These are phyloP conservation scores for Circinella minor DNA, from an alignment of 371 early-diverging fungal genomes.

Conservation along the genomic window DNA sequence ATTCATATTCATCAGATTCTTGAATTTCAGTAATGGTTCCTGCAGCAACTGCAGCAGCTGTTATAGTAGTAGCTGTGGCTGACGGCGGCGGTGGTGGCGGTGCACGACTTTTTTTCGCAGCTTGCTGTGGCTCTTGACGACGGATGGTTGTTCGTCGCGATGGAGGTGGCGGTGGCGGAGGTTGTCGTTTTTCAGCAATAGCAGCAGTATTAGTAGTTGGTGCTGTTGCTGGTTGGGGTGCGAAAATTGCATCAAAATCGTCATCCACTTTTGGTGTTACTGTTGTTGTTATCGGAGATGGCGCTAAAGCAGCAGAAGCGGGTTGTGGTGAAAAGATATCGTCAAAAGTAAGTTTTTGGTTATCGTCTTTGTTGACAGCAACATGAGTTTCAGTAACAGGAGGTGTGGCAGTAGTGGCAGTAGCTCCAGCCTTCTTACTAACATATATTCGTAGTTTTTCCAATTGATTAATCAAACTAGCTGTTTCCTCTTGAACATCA, in stretches of 20 bases:
- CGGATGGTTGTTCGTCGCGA: slow-evolving; percentile 11
- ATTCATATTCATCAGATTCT: neutral
- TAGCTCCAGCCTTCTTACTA: slow-evolving; percentile 25
- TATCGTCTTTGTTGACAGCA: neutral
- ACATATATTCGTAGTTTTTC: slow-evolving; percentile 34
- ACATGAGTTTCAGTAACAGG: neutral
- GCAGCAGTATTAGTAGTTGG: no score
- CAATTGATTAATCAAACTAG: slow-evolving; percentile 22
- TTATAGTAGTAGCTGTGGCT: slow-evolving; percentile 7
- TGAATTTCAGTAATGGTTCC: neutral
- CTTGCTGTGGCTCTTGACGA: neutral
- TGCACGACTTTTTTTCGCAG: slow-evolving; percentile 28
- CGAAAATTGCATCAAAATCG: slow-evolving; percentile 53
- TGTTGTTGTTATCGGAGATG: neutral
- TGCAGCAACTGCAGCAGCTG: neutral
- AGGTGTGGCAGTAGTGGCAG: neutral
- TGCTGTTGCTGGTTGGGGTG: slow-evolving; percentile 19
- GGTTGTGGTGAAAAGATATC: slow-evolving; percentile 1
- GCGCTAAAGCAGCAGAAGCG: neutral
- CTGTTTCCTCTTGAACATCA: slow-evolving; percentile 47
- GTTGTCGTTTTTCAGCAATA: slow-evolving; percentile 15
- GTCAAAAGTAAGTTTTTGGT: slow-evolving; percentile 13
- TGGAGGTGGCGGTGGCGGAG: slow-evolving; percentile 30
- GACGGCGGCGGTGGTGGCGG: slow-evolving; percentile 32
- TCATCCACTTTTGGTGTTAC: neutral